These are phyloP conservation scores for Cyclostephanos tholiformis DNA, from an alignment of 108 stramenopile species.

Conservation along the genomic window DNA sequence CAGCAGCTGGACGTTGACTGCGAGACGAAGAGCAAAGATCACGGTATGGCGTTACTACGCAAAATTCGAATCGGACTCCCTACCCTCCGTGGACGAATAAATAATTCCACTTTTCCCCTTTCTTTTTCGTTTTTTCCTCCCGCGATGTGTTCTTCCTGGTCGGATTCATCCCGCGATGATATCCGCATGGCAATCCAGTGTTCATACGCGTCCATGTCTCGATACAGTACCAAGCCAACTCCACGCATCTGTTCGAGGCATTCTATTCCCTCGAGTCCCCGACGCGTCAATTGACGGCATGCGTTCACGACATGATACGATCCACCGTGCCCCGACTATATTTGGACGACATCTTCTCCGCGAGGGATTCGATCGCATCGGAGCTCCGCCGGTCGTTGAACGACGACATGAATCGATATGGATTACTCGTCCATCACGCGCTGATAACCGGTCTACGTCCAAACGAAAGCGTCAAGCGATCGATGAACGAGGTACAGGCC, in stretches of 20 bases:
- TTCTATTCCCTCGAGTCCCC: slow-evolving; percentile 62
- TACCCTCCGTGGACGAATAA: neutral
- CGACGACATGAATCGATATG: slow-evolving; percentile 42
- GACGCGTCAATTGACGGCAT: slow-evolving; percentile 48
- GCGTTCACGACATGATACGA: slow-evolving; percentile 57
- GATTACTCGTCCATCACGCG: slow-evolving; percentile 51
- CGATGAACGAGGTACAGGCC: slow-evolving; percentile 88
- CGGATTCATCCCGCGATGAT: too few species aligned
- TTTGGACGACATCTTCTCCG: slow-evolving; percentile 63
- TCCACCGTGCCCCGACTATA: slow-evolving; percentile 56
- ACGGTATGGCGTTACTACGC: slow-evolving; percentile 19
- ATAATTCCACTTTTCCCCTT: neutral
- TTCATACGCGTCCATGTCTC: slow-evolving; percentile 52
- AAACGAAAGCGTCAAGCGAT: slow-evolving; percentile 55
- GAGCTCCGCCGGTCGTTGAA: slow-evolving; percentile 47
- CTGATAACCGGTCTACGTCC: slow-evolving; percentile 74
- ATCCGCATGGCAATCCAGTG: neutral
- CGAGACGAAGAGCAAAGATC: slow-evolving; percentile 76
- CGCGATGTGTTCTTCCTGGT: too few species aligned
- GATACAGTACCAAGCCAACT: slow-evolving; percentile 51
- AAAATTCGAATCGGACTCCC: neutral
- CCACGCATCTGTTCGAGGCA: slow-evolving; percentile 39
- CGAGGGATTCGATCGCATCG: slow-evolving; percentile 80
- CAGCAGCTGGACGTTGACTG: slow-evolving; percentile 60
- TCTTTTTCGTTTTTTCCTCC: too few species aligned